phyloP scores from a whole-genome alignment of 306 rosid species.

The Prunus dulcis region DNA sequence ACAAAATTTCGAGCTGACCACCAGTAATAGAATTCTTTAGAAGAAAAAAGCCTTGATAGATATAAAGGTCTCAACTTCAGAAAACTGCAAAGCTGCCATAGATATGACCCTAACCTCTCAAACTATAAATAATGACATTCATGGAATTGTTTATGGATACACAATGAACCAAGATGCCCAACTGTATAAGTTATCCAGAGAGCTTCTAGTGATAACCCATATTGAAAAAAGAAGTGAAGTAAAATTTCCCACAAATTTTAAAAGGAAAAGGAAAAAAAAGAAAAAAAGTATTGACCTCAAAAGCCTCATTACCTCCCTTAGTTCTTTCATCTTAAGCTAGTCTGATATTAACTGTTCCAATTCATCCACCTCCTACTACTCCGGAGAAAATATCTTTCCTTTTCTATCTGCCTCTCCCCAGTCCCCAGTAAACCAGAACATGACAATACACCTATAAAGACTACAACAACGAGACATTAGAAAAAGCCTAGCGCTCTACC shows the following conservation, averaged over 20 bases:
- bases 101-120: background rate
- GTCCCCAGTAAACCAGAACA: slow-evolving; percentile 5
- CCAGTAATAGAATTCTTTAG: background rate
- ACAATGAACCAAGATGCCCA: background rate
- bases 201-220: slow-evolving; percentile 3
- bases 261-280: background rate
- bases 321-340: background rate
- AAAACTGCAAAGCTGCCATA: background rate
- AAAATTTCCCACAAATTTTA: background rate
- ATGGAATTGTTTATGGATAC: background rate
- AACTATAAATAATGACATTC: slow-evolving; percentile 2
- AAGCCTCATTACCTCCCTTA: background rate
- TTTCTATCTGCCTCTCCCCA: background rate
- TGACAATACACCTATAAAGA: background rate
- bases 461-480: background rate
- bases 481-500: background rate
- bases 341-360: background rate
- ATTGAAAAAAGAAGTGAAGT: background rate
- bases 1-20: background rate
- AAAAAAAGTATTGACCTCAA: background rate
- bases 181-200: background rate
- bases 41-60: background rate
- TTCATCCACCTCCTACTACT: slow-evolving; percentile 11
- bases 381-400: background rate
- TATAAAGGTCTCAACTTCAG: background rate